Base-by-base conservation (phyloP, 257 asterid species). In the Verbena officinalis region DNA sequence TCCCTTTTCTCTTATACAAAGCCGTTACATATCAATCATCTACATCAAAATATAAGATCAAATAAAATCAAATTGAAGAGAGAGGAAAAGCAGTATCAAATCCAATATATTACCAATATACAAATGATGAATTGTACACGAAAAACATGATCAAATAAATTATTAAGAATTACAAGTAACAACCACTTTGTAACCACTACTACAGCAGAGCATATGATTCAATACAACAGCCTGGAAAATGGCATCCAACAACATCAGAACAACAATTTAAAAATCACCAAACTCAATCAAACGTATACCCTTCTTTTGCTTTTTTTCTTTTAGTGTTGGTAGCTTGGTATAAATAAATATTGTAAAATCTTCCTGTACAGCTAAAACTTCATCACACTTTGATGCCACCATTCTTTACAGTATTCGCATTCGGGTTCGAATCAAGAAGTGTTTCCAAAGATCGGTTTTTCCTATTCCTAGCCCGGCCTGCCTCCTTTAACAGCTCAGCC, bases 401-500 rank as follows among this genome's bases (percentile, higher is more conserved):
- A 38, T 75, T 76, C 72, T 54, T 80, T 38, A 34, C 54, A 33
- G 73, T 74, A 42, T 72, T 80, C 11, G 73, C 66, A 48, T 19
- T 82, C 64, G 77, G 89, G 74, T 75, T 88, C 59, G 94, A 76
- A 59, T 76, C 95, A 20, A 91, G 88, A 12, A 91, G 87, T 27
- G 77, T 83, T 75, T 86, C 96, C 2, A 91, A 78, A 56, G 98
- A 91, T 58, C 90, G 83, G 76, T 84, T 84, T 71, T 86, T 91
- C 38, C 95, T 73, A 72, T 67, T 86, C 43, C 98, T 83, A 14
- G 60, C 95, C 66, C 88, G 71, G 40, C 96, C 95, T 0, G 87
- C 91, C 77, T 91, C 96, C 75, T 89, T 91, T 53, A 91, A 65
- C 22, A 91, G 83, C 82, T 88, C 96, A 0, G 83, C 86, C 79